Conservation (phyloP, 2,329 filamentous ascomycete species). For the Trichophaea hybrida region DNA sequence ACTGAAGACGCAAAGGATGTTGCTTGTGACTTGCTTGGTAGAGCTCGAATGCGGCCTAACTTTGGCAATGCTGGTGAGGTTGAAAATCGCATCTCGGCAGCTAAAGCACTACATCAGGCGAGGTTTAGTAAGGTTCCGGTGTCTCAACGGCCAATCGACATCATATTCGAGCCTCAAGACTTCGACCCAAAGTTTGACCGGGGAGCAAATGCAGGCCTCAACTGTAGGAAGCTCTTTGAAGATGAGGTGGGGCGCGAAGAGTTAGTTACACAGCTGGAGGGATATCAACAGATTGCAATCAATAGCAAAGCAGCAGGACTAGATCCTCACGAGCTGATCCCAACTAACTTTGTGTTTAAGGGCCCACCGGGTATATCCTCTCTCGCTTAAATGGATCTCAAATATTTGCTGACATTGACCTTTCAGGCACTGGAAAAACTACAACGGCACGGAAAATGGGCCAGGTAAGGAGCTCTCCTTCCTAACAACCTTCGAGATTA, state of each 20-base stretch:
- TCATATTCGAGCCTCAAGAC: constrained; percentile 33
- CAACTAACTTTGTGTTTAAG: constrained; percentile 54
- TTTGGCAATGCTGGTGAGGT: constrained; percentile 64
- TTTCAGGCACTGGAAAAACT: constrained; percentile 54
- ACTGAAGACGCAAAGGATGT: constrained; percentile 40
- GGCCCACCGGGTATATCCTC: constrained; percentile 43
- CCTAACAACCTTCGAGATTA: not conserved
- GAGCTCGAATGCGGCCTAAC: constrained; percentile 47
- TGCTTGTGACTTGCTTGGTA: constrained; percentile 45
- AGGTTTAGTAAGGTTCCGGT: constrained; percentile 29
- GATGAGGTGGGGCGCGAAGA: constrained; percentile 45
- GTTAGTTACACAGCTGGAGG: constrained; percentile 40
- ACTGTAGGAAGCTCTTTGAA: constrained; percentile 43
- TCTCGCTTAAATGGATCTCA: not conserved
- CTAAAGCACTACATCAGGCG: constrained; percentile 41
- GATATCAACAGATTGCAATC: constrained; percentile 41
- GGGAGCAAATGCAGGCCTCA: constrained; percentile 35
- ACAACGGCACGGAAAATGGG: constrained; percentile 61
- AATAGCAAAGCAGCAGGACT: constrained; percentile 40
- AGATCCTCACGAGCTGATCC: constrained; percentile 44
- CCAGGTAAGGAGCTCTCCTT: not conserved
- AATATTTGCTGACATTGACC: constrained; percentile 3
- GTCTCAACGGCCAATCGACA: constrained; percentile 24
- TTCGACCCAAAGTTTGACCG: constrained; percentile 47
- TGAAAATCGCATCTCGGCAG: constrained; percentile 47